A percentile compares a stretch with the other conserved stretches of the same genome.
phyloP scores from a whole-genome alignment of 192 early-diverging fungal genomes.

The Coemansia biformis region DNA sequence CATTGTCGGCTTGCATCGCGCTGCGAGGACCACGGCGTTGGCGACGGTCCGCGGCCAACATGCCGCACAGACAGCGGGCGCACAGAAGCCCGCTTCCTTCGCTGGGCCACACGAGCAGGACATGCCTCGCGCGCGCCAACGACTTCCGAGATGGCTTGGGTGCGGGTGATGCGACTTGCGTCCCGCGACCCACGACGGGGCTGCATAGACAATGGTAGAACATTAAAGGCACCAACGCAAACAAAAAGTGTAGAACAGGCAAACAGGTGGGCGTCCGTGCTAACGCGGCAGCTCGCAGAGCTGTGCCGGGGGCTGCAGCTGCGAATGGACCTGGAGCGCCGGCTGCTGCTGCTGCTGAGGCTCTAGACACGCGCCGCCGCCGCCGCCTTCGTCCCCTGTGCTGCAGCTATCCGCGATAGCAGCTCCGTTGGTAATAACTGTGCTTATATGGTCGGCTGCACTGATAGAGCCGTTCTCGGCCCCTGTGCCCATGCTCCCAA shows the following conservation, averaged over 20 bases:
- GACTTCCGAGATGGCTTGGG: no score
- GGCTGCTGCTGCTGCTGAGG: constrained; percentile 21
- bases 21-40: no score
- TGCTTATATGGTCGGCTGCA: constrained; percentile 6
- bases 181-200: no score
- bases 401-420: constrained; percentile 9
- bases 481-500: constrained; percentile 22
- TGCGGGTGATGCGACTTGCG: no score
- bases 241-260: constrained; percentile 1
- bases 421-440: constrained; percentile 17
- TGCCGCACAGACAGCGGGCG: no score
- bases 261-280: not conserved
- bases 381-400: constrained; percentile 8
- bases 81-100: no score
- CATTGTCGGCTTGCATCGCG: no score
- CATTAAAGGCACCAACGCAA: not conserved
- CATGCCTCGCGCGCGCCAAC: no score
- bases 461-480: constrained; percentile 3
- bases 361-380: constrained; percentile 22
- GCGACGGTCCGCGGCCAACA: no score
- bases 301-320: constrained; percentile 34
- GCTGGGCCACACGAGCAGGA: no score
- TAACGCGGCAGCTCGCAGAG: constrained; percentile 48
- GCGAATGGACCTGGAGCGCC: constrained; percentile 16
- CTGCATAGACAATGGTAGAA: no score